Conservation (phyloP, 306 rosid species). For the Amphicarpaea edgeworthii region DNA sequence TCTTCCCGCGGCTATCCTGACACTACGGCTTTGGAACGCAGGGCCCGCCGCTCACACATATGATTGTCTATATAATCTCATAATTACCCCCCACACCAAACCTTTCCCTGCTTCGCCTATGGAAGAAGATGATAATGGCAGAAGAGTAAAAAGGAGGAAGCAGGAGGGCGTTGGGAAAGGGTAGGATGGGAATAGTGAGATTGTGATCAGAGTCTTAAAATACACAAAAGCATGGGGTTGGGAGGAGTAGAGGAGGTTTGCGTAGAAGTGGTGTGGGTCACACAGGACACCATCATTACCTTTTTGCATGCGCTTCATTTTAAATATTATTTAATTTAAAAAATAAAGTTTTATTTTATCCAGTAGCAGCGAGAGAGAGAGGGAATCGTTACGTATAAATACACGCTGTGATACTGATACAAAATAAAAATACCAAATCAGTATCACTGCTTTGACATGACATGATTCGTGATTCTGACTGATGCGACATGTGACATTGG, state of each 20-base stretch:
- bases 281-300: conserved; percentile 88
- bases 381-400: too few species aligned
- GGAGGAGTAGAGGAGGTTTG: conserved; percentile 53
- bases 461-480: too few species aligned
- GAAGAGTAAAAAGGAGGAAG: background rate
- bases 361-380: too few species aligned
- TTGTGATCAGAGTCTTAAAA: conserved; percentile 61
- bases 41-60: conserved; percentile 38
- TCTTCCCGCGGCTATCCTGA: conserved; percentile 63
- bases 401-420: too few species aligned
- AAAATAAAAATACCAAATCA: too few species aligned
- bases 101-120: background rate
- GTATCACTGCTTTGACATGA: too few species aligned
- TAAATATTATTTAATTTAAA: background rate
- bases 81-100: conserved; percentile 16
- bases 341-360: background rate
- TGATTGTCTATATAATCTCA: conserved; percentile 42
- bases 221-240: conserved; percentile 66
- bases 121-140: too few species aligned
- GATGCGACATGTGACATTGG: too few species aligned
- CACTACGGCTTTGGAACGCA: conserved; percentile 10
- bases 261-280: conserved; percentile 51
- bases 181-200: conserved; percentile 7
- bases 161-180: background rate
- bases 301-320: conserved; percentile 91